A percentile compares a stretch with the other conserved stretches of the same genome.
Conservation (phyloP, 129 eudicot genomes). For the Centaurea solstitialis region DNA sequence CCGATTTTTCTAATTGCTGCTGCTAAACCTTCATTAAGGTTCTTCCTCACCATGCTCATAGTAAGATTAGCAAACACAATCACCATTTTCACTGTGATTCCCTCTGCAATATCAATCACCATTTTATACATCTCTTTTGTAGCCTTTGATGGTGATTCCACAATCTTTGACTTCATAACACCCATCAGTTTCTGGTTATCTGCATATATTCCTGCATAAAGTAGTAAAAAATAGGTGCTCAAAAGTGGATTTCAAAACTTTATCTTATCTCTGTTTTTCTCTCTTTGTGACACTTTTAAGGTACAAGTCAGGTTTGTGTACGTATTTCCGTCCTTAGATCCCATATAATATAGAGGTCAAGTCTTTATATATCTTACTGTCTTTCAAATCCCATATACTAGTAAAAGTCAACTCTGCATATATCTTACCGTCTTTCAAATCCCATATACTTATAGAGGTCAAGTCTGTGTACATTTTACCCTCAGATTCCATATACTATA, state of each 20-base stretch:
- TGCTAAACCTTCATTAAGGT: constrained; percentile 66
- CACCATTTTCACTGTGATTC: constrained; percentile 57
- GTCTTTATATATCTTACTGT: too few species aligned
- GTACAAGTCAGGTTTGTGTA: too few species aligned
- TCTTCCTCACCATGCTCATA: constrained; percentile 76
- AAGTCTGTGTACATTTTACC: too few species aligned
- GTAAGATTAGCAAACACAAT: constrained; percentile 57
- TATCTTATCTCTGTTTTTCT: neutral
- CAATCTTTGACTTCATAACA: constrained; percentile 47
- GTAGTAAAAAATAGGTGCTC: neutral
- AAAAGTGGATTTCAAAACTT: neutral
- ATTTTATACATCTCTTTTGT: constrained; percentile 64
- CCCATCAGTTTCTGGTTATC: constrained; percentile 51
- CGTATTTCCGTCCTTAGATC: too few species aligned
- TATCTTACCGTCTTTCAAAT: too few species aligned
- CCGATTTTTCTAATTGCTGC: constrained; percentile 60
- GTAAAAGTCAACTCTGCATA: too few species aligned
- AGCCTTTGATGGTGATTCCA: constrained; percentile 49
- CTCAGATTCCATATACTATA: neutral
- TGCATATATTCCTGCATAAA: constrained; percentile 54
- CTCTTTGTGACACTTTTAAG: too few species aligned
- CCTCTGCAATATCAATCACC: constrained; percentile 62
- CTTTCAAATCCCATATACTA: too few species aligned
- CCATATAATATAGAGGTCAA: too few species aligned
- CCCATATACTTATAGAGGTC: too few species aligned